Base-by-base conservation (phyloP, 2,329 filamentous ascomycete species). In the Apiospora hydei region DNA sequence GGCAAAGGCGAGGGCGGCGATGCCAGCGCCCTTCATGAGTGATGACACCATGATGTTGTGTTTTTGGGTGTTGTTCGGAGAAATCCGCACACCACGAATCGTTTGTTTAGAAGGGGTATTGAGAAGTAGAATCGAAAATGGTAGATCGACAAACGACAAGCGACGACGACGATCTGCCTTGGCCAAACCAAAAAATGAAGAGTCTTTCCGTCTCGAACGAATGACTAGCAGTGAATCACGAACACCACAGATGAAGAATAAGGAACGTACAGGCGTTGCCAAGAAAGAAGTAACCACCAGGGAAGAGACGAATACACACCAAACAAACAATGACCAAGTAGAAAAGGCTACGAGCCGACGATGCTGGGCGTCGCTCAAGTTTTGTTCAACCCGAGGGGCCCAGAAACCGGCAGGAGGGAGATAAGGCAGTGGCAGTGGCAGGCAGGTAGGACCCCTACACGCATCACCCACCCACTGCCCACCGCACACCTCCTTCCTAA, bases 1-100 rank as follows among this genome's bases (percentile, higher is more conserved):
- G 24, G 46, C 68, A 18, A 69, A 57, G 47, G 46, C 30, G 68
- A 69, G 68, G 21, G 68, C 68, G 21, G 68, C 68, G 21, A 69
- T 34, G 47, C 68, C 68, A 3, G 68, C 47, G 13, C 41, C 41
- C 24, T 21, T 69, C 16, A 51, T 13, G 47, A 69, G 16, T 4
- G 43, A 69, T 26, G 68, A 69, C 18, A 69, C 30, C 68, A 69
- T 69, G 68, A 8, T 51, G 30, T 53, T 49, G 34, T 38, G 34
- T 38, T 38, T 38, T 10, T 24, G 10, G 53, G 7, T 61, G 18
- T 21, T 38, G n/a, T 10, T 11, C 16, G 53, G 53, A 38, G 30
- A 38, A 21, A 21, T 38, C 53, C 53, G 49, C 11, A 24, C 49
- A 53, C 49, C 10, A 18, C 51, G 57, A 41, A 64, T 41, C 18